Base-by-base conservation (phyloP, 2,329 filamentous ascomycete genomes). In the Trichoderma atrobrunneum region DNA sequence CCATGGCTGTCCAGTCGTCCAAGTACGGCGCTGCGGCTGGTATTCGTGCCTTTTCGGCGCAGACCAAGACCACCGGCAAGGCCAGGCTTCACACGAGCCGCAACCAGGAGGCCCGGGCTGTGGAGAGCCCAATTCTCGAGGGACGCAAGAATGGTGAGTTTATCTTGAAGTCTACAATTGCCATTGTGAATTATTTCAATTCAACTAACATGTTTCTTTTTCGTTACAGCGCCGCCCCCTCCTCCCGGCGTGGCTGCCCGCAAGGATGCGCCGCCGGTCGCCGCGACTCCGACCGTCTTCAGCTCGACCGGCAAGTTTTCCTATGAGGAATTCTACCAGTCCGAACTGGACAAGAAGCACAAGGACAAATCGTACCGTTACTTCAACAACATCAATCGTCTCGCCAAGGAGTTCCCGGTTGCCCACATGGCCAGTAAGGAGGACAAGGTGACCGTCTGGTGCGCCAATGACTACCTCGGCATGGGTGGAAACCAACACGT, bases 301-400 rank as follows among this genome's bases (percentile, higher is more conserved):
- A 75, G 76, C 32, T 74, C 75, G 24, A 76, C 78, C 56, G 86
- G 86, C 72, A 93, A 91, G 78, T 99, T 98, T 83, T 88, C 98
- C 82, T 99, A 99, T 79, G 91, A 97, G 78, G 89, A 82, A 61
- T 99, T 98, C 83, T 99, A 98, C 84, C 85, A 91, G 75, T 85
- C 85, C 74, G 95, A 99, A 82, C 84, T 99, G 76, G 94, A 98
- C 78, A 98, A 98, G 89, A 99, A 99, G 86, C 96, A 97, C 88
- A 95, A 97, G 87, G 96, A 99, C 88, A 98, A 98, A 86, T 98
- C 95, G 67, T 99, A 99, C 86, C 93, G 96, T 80, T 98, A 98
- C 86, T 99, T 99, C 87, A 99, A 99, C 88, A 99, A 99, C 87
- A 99, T 99, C 90, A 99, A 99, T 80, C 94, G 96, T 43, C 88